Evolutionary conservation across 176 grass and related monocot species (phyloP).

Genomic region (Oryza rufipogon): DNA sequence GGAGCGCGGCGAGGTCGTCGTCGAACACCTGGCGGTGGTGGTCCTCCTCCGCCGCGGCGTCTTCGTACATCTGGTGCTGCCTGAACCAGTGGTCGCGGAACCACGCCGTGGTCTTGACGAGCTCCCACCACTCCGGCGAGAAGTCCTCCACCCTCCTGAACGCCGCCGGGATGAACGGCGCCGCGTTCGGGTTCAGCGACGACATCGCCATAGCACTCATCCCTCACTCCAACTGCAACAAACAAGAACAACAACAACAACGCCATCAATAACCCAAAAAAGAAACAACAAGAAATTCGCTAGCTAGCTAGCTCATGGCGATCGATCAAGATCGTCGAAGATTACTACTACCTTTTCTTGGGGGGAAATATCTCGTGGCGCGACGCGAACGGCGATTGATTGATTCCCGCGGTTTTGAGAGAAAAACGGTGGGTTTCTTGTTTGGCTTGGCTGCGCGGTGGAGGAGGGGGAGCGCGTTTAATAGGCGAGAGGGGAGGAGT

Average conservation of each 20-base stretch:
- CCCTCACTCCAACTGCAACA: neutral
- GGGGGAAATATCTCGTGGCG: neutral
- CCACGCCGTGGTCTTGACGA: constrained; percentile 92
- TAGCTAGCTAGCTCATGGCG: neutral
- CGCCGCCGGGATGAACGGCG: constrained; percentile 88
- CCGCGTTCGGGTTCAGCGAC: constrained; percentile 89
- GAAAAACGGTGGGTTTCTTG: neutral
- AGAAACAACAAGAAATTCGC: neutral
- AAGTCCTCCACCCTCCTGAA: constrained; percentile 87
- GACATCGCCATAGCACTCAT: constrained; percentile 54
- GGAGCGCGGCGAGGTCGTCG: constrained; percentile 59
- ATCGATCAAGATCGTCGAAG: neutral
- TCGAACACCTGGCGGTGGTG: neutral
- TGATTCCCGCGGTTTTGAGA: neutral
- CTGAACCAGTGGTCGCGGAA: constrained; percentile 93
- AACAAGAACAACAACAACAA: neutral
- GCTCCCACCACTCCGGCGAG: constrained; percentile 93
- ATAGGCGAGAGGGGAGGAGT: constrained; percentile 4
- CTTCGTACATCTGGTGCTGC: constrained; percentile 79
- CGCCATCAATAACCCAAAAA: neutral
- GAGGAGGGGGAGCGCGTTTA: constrained; percentile 19
- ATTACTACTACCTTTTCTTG: neutral
- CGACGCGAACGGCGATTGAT: neutral
- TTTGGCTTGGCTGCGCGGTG: constrained; percentile 19
- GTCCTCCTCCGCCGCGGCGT: constrained; percentile 18